These are phyloP conservation scores for Neurospora sp. DNA, from an alignment of 495 filamentous ascomycete species.

Conservation along the genomic window DNA sequence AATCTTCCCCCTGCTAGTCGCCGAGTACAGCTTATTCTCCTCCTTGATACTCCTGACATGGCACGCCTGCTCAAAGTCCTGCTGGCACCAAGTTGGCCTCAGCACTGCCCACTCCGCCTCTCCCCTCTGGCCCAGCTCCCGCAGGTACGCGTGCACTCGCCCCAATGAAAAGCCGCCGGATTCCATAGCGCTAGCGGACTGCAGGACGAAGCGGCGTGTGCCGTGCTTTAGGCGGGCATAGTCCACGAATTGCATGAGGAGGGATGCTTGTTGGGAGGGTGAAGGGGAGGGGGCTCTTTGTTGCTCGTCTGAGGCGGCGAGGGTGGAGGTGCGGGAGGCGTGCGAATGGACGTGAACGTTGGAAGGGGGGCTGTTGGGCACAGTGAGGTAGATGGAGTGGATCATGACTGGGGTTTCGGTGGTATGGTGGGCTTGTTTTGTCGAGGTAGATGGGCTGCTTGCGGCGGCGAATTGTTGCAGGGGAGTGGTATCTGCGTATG, in stretches of 20 bases:
- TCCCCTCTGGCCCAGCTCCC: constrained; percentile 26
- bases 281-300: not conserved
- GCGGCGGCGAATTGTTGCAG: not conserved
- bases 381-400: constrained; percentile 31
- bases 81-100: constrained; percentile 36
- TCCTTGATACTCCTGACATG: constrained; percentile 26
- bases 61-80: constrained; percentile 23
- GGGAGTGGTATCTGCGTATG: not conserved
- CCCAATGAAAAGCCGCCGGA: constrained; percentile 27
- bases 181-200: constrained; percentile 26
- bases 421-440: not conserved
- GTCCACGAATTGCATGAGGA: constrained; percentile 29
- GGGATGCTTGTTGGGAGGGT: not conserved
- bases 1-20: constrained; percentile 33
- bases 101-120: constrained; percentile 35
- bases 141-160: constrained; percentile 26
- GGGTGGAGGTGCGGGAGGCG: not conserved
- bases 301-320: not conserved
- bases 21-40: constrained; percentile 36
- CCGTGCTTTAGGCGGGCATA: constrained; percentile 26
- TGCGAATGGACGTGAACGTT: not conserved
- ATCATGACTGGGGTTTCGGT: constrained; percentile 7
- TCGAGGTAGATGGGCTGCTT: not conserved
- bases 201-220: constrained; percentile 34
- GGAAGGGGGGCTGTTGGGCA: constrained; percentile 3